Evolutionary conservation across 805 yeast species (phyloP).

Genomic region (Zygosaccharomyces siamensis): DNA sequence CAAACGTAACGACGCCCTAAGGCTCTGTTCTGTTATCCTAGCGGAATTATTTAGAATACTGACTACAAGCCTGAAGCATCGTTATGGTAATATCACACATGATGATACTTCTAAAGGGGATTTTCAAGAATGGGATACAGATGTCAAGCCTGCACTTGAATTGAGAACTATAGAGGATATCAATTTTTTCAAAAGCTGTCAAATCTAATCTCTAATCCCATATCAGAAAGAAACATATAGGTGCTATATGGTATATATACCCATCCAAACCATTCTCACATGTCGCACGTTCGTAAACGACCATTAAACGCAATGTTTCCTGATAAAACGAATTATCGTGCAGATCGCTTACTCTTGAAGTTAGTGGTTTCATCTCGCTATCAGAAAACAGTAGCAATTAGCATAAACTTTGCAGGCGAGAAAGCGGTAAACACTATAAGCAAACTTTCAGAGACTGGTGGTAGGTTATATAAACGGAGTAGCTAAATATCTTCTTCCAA

Average conservation of each 20-base stretch:
- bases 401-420: not conserved
- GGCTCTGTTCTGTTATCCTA: constrained; percentile 33
- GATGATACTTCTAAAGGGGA: constrained; percentile 1
- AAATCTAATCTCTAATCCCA: not conserved
- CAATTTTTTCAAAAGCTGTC: constrained; percentile 8
- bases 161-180: constrained; percentile 8
- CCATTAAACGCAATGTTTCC: not conserved
- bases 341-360: constrained; percentile 10
- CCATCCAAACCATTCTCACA: too few relatives aligned
- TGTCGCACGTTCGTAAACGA: too few relatives aligned
- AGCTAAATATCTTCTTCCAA: too few relatives aligned
- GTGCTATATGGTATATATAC: not conserved
- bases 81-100: constrained; percentile 1
- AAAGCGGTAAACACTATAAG: not conserved
- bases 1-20: constrained; percentile 40
- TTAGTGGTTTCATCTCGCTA: constrained; percentile 6
- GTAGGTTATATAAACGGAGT: not conserved
- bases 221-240: not conserved
- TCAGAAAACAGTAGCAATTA: constrained; percentile 1
- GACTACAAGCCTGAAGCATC: constrained; percentile 4
- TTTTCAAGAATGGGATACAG: constrained; percentile 5
- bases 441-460: not conserved
- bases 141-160: constrained; percentile 8
- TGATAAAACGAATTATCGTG: not conserved
- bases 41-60: constrained; percentile 35